These are phyloP conservation scores for Spathaspora gorwiae DNA, from an alignment of 805 yeast genomes.

Conservation along the genomic window DNA sequence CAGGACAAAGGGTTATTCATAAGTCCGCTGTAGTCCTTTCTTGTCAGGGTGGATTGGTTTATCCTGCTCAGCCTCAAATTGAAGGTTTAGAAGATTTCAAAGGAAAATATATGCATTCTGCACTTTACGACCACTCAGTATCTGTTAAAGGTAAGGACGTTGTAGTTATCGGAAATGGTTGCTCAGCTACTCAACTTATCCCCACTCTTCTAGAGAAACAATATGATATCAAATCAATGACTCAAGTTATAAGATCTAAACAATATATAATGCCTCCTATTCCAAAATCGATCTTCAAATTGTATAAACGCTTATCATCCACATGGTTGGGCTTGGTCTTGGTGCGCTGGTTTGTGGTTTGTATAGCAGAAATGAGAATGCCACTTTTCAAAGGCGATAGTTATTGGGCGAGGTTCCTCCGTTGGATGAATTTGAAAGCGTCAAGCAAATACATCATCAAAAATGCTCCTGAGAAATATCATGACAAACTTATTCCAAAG, in stretches of 20 bases:
- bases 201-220: conserved; percentile 27
- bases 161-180: conserved; percentile 39
- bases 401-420: conserved; percentile 18
- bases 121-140: conserved; percentile 32
- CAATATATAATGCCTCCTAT: conserved; percentile 39
- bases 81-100: conserved; percentile 32
- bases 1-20: conserved; percentile 30
- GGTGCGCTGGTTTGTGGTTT: conserved; percentile 23
- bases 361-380: conserved; percentile 28
- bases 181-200: conserved; percentile 39
- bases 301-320: conserved; percentile 22
- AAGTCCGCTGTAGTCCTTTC: conserved; percentile 21
- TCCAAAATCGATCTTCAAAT: conserved; percentile 16
- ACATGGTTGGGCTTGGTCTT: conserved; percentile 24
- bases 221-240: conserved; percentile 20
- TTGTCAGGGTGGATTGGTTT: conserved; percentile 35
- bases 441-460: conserved; percentile 22
- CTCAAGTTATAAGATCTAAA: conserved; percentile 31
- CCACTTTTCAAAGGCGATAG: conserved; percentile 34
- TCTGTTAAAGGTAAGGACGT: conserved; percentile 31
- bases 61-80: conserved; percentile 25
- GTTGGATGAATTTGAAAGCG: conserved; percentile 18
- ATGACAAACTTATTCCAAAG: conserved; percentile 29
- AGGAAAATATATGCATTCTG: conserved; percentile 40
- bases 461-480: conserved; percentile 29